Percentiles rank a stretch among this genome's conserved stretches.
Conservation (phyloP, 345 rosid genomes). For the Laguncularia racemosa region DNA sequence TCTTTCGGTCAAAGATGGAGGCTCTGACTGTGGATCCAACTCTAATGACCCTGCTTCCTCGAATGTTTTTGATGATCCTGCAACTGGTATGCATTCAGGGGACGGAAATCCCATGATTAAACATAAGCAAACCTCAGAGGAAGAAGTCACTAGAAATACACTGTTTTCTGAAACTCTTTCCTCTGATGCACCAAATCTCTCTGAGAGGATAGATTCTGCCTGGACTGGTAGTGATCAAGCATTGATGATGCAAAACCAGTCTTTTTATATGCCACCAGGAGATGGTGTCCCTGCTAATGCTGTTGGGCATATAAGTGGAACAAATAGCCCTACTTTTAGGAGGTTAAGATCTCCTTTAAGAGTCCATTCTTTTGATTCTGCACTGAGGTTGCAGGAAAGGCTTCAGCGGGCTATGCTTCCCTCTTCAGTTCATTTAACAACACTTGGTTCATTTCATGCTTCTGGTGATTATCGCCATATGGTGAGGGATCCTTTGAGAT, state of each 20-base stretch:
- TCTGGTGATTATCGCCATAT: constrained; percentile 72
- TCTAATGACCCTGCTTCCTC: constrained; percentile 18
- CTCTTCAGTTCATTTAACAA: constrained; percentile 52
- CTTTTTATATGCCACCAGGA: constrained; percentile 17
- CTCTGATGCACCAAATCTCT: constrained; percentile 51
- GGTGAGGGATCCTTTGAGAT: constrained; percentile 84
- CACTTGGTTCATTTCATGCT: constrained; percentile 74
- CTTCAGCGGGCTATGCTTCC: constrained; percentile 49
- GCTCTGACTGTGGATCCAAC: constrained; percentile 15
- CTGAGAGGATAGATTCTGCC: constrained; percentile 95
- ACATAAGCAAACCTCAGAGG: constrained; percentile 35
- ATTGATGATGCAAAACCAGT: constrained; percentile 20
- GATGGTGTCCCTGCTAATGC: constrained; percentile 30
- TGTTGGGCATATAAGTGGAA: constrained; percentile 16
- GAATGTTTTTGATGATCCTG: constrained; percentile 21
- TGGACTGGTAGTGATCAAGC: constrained; percentile 79
- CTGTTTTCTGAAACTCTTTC: constrained; percentile 17
- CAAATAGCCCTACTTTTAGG: constrained; percentile 29
- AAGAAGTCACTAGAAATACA: constrained; percentile 22
- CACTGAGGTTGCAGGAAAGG: constrained; percentile 58
- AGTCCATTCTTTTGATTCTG: constrained; percentile 86
- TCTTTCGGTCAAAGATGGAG: constrained; percentile 16
- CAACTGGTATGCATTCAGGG: constrained; percentile 17
- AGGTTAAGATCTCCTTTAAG: constrained; percentile 51
- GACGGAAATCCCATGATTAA: constrained; percentile 19